A percentile compares a stretch with the other conserved stretches of the same genome.
phyloP scores from a whole-genome alignment of 495 filamentous ascomycete genomes.

The Neurospora sp. region DNA sequence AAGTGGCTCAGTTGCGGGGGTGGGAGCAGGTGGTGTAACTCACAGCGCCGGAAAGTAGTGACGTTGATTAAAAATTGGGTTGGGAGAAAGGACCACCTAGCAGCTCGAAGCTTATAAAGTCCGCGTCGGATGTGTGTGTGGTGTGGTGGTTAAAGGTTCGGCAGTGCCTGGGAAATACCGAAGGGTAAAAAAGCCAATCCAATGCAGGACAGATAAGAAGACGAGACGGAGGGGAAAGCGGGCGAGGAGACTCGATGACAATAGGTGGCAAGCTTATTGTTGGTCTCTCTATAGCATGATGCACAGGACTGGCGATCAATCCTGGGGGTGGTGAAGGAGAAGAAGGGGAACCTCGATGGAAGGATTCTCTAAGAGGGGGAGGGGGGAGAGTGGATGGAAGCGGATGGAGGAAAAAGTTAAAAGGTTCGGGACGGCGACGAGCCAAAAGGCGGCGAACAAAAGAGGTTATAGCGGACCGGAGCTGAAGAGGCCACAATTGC shows the following conservation, averaged over 20 bases:
- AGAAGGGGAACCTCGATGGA: not conserved
- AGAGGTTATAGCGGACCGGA: not conserved
- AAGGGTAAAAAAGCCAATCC: not conserved
- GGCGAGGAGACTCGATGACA: not conserved
- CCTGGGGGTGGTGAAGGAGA: not conserved
- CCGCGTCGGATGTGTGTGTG: not conserved
- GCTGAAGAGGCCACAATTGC: not conserved
- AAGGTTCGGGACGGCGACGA: not conserved
- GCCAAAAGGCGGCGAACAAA: not conserved
- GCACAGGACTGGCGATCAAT: not conserved
- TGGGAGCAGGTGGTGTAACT: not conserved
- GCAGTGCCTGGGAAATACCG: not conserved
- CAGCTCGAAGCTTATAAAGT: not conserved
- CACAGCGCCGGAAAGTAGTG: not conserved
- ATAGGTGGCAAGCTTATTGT: not conserved
- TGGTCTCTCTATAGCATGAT: not conserved
- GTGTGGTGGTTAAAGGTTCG: not conserved
- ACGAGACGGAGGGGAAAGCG: not conserved
- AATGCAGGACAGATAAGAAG: not conserved
- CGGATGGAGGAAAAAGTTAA: not conserved
- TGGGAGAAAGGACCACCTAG: not conserved
- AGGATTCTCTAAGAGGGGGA: not conserved
- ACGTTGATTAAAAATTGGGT: not conserved
- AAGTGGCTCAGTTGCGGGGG: not conserved
- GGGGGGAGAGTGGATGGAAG: not conserved